Base-by-base conservation (phyloP, 768 basidiomycete species). In the Mycena indigotica region DNA sequence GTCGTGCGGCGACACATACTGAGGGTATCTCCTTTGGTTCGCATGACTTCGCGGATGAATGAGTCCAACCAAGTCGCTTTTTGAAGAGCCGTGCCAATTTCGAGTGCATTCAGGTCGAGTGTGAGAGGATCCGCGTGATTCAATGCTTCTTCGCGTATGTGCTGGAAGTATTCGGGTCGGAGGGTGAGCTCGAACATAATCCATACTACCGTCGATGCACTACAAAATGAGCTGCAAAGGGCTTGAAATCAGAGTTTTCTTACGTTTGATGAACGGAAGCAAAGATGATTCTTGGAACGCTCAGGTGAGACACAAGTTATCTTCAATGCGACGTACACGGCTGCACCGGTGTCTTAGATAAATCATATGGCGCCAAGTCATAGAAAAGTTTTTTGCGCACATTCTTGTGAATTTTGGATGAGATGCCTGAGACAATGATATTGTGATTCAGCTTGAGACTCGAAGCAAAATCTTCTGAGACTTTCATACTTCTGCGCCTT, bases 1-100 rank as follows among this genome's bases (percentile, higher is more conserved):
- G 67, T 70, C 8, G 73, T 72, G 52, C 65, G 46, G 3, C 73
- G 63, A 45, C 67, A 66, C 5, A 63, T 62, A 17, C 66, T 65
- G 39, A 75, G 64, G 5, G 71, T 72, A 49, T 73, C 72, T 16
- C 73, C 73, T 57, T 75, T 75, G 13, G 70, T 69, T 13, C 72
- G 70, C 69, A 75, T 66, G 13, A 75, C 73, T 50, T 75, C 72
- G 4, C 73, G 69, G 26, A 73, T 69, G 61, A 75, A 75, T 1
- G 72, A 72, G 55, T 75, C 73, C 17, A 72, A 53, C 30, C 65
- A 53, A 17, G 59, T 60, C 1, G 69, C 67, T 15, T 67, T 67
- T n/a, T 67, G 68, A 19, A 73, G 41, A 3, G 66, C 67, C 2
- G 70, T 65, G 4, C 67, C 67, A 28, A 71, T 61, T 29, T 62